These are phyloP conservation scores for Chrysoporthe deuterocubensis DNA, from an alignment of 2,329 filamentous ascomycete species.

Conservation along the genomic window DNA sequence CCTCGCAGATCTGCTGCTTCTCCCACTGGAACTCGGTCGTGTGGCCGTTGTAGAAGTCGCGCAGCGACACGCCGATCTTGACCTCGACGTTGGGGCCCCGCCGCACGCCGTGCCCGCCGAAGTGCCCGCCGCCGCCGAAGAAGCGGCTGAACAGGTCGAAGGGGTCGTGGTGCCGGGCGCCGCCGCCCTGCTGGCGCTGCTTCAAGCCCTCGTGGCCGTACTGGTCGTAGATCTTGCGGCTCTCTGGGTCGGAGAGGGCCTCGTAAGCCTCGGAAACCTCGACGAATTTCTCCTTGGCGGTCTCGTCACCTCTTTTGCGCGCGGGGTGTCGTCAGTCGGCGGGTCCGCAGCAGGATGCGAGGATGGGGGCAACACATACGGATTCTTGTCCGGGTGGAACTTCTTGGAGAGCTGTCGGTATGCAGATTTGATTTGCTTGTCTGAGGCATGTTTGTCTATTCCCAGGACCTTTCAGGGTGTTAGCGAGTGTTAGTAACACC, in stretches of 20 bases:
- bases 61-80: slow-evolving; percentile 75
- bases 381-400: slow-evolving; percentile 97
- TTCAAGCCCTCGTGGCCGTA: slow-evolving; percentile 91
- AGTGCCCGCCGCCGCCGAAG: slow-evolving; percentile 91
- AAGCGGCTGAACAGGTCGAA: slow-evolving; percentile 97
- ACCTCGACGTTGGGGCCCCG: slow-evolving; percentile 90
- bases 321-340: background rate
- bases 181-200: slow-evolving; percentile 73
- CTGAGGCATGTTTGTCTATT: slow-evolving; percentile 76
- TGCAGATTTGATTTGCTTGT: slow-evolving; percentile 89
- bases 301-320: slow-evolving; percentile 67
- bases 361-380: slow-evolving; percentile 58
- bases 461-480: slow-evolving; percentile 69
- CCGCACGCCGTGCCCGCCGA: slow-evolving; percentile 71
- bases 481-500: slow-evolving; percentile 11
- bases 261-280: slow-evolving; percentile 96
- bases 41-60: slow-evolving; percentile 90
- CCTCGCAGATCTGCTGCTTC: slow-evolving; percentile 92
- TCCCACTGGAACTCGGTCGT: slow-evolving; percentile 88
- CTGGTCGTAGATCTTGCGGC: slow-evolving; percentile 89
- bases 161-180: slow-evolving; percentile 73
- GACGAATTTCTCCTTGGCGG: slow-evolving; percentile 89
- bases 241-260: slow-evolving; percentile 77
- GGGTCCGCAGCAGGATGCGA: slow-evolving; percentile 15
- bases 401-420: slow-evolving; percentile 94